Percentiles rank a stretch among this genome's conserved stretches.
Evolutionary conservation across 2,329 filamentous ascomycete genomes (phyloP).

Genomic region (Thermoascus crustaceus): DNA sequence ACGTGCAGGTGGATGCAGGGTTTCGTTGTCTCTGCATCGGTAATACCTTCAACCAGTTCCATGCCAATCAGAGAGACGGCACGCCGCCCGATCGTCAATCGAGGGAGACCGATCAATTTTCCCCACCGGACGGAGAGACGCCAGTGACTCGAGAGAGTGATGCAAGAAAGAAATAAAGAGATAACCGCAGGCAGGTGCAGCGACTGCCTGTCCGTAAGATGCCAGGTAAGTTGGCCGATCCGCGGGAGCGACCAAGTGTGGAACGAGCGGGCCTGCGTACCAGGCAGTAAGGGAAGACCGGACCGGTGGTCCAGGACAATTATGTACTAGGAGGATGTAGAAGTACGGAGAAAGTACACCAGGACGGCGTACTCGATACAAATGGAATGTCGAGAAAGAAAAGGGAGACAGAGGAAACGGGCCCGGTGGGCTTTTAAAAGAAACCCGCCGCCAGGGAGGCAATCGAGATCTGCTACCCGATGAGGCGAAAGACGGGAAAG

Average conservation of each 20-base stretch:
- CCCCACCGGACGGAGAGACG: no score
- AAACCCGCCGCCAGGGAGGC: no score
- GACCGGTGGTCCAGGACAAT: no score
- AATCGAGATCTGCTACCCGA: no score
- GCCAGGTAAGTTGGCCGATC: background rate
- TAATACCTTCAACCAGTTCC: constrained; percentile 12
- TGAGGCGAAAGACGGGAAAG: no score
- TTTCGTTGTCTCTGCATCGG: constrained; percentile 14
- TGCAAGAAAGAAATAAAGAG: constrained; percentile 3
- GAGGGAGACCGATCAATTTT: background rate
- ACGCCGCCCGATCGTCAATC: background rate
- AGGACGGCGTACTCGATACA: constrained; percentile 44
- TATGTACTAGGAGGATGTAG: no score
- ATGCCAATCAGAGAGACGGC: constrained; percentile 13
- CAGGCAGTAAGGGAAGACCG: no score
- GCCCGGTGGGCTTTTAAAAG: no score
- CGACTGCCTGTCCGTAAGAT: background rate
- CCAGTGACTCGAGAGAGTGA: constrained; percentile 2
- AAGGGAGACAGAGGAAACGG: no score
- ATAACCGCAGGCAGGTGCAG: background rate
- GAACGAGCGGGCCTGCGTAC: no score
- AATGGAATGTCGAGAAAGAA: no score
- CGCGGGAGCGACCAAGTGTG: background rate
- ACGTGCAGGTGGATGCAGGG: constrained; percentile 13
- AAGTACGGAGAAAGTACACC: no score